A percentile compares a stretch with the other conserved stretches of the same genome.
Conservation (phyloP, 129 eudicot species). For the Ambrosia artemisiifolia region DNA sequence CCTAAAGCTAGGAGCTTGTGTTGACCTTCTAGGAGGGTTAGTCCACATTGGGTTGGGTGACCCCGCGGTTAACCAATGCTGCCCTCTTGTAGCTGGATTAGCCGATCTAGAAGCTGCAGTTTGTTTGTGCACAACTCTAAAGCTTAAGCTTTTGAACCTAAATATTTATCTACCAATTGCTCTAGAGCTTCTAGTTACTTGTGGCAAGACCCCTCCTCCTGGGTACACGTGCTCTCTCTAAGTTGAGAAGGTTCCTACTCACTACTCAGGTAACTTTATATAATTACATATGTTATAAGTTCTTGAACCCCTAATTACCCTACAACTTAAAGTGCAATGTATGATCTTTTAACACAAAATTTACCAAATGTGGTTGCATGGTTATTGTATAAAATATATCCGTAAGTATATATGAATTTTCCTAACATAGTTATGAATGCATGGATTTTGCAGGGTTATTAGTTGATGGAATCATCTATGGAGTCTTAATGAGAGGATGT, state of each 20-base stretch:
- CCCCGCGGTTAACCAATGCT: slow-evolving; percentile 61
- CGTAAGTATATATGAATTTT: neutral
- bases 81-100: slow-evolving; percentile 63
- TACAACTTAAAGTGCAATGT: neutral
- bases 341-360: neutral
- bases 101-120: slow-evolving; percentile 78
- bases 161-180: slow-evolving; percentile 63
- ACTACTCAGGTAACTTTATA: slow-evolving; percentile 28
- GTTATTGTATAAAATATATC: neutral
- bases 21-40: slow-evolving; percentile 80
- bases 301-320: neutral
- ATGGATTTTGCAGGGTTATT: slow-evolving; percentile 19
- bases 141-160: slow-evolving; percentile 69
- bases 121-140: slow-evolving; percentile 81
- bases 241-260: slow-evolving; percentile 21
- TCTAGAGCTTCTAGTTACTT: slow-evolving; percentile 67
- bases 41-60: slow-evolving; percentile 70
- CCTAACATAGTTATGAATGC: slow-evolving; percentile 1
- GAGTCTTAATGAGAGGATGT: neutral
- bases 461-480: slow-evolving; percentile 17
- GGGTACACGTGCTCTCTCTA: slow-evolving; percentile 90
- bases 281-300: neutral
- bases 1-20: slow-evolving; percentile 79
- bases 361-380: neutral
- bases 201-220: slow-evolving; percentile 88